phyloP scores from a whole-genome alignment of 495 filamentous ascomycete species.

The Penicillium salamii region DNA sequence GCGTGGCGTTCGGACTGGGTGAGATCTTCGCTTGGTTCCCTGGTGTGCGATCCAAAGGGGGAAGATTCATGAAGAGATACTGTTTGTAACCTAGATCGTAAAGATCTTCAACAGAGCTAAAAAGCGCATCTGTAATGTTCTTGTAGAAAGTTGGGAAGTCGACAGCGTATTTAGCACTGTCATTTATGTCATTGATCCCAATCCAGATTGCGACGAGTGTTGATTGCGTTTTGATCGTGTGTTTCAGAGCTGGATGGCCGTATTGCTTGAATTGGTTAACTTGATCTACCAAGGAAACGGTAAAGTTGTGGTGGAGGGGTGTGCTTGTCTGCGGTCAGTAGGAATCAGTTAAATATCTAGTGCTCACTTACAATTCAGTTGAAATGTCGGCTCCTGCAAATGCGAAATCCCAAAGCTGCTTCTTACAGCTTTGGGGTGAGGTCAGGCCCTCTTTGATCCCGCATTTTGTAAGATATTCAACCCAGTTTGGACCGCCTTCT shows the following conservation, averaged over 20 bases:
- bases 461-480: slow-evolving; percentile 48
- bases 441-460: slow-evolving; percentile 33
- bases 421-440: slow-evolving; percentile 35
- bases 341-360: not conserved
- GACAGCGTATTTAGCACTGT: slow-evolving; percentile 37
- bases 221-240: slow-evolving; percentile 14
- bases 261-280: slow-evolving; percentile 34
- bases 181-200: slow-evolving; percentile 44
- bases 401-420: slow-evolving; percentile 55
- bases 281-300: slow-evolving; percentile 43
- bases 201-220: slow-evolving; percentile 44
- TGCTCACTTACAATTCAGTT: slow-evolving; percentile 27
- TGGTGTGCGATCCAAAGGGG: slow-evolving; percentile 47
- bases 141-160: slow-evolving; percentile 40
- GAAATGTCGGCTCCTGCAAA: slow-evolving; percentile 53
- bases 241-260: slow-evolving; percentile 25
- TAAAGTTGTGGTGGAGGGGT: slow-evolving; percentile 49
- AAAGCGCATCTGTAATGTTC: slow-evolving; percentile 33
- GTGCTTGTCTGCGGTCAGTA: slow-evolving; percentile 21
- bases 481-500: slow-evolving; percentile 50
- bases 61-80: slow-evolving; percentile 51
- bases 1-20: slow-evolving; percentile 45
- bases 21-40: slow-evolving; percentile 26
- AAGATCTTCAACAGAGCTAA: slow-evolving; percentile 35
- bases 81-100: slow-evolving; percentile 43